Evolutionary conservation across 2,329 filamentous ascomycete genomes (phyloP).

Genomic region (Aspergillus carbonarius): DNA sequence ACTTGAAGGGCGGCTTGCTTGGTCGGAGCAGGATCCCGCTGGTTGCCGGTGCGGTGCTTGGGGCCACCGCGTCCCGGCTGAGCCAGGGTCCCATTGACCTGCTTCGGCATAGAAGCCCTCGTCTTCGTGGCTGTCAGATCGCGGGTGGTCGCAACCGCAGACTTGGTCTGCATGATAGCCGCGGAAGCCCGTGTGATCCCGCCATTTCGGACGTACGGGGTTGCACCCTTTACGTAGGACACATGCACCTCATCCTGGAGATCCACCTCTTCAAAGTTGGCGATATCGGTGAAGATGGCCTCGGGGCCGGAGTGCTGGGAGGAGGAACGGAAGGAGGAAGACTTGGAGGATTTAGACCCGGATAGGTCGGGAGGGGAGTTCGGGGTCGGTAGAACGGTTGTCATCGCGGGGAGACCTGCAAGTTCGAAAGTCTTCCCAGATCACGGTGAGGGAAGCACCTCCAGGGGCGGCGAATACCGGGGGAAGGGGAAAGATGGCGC

Average conservation of each 20-base stretch:
- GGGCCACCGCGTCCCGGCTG: conserved; percentile 29
- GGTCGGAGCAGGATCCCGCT: conserved; percentile 22
- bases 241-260: conserved; percentile 67
- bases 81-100: conserved; percentile 27
- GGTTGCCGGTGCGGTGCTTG: conserved; percentile 22
- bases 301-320: conserved; percentile 68
- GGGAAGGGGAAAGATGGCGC: not conserved
- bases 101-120: conserved; percentile 23
- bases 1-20: conserved; percentile 29
- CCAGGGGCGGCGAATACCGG: not conserved
- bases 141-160: conserved; percentile 30
- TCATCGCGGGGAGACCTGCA: conserved; percentile 35
- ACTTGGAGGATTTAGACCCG: conserved; percentile 84
- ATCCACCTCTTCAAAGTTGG: conserved; percentile 91
- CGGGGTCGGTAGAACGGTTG: conserved; percentile 51
- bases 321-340: conserved; percentile 81
- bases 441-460: not conserved
- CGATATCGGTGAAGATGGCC: conserved; percentile 67
- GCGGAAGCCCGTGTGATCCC: conserved; percentile 27
- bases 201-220: conserved; percentile 30
- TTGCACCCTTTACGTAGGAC: conserved; percentile 31
- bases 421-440: conserved; percentile 9
- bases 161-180: conserved; percentile 28
- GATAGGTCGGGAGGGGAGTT: conserved; percentile 77
- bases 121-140: conserved; percentile 35